Base-by-base conservation (phyloP, 140 eudicot genomes). In the Artemisia princeps region DNA sequence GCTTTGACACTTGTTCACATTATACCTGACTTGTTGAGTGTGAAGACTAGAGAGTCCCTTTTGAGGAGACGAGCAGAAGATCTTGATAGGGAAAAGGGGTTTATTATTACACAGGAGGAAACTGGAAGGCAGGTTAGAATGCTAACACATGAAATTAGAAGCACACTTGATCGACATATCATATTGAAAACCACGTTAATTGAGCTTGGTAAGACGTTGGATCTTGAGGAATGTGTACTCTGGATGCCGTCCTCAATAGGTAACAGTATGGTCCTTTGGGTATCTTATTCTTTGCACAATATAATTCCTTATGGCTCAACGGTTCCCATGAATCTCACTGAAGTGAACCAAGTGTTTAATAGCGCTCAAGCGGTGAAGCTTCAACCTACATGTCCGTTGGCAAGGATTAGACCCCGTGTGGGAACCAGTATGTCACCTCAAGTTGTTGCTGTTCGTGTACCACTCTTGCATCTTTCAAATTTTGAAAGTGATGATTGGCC, bases 141-240 rank as follows among this genome's bases (percentile, higher is more conserved):
- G 95, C 80, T 91, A 48, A 91, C 96, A 16, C 95, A 78, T 83
- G 95, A 91, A 78, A 91, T 91, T 33, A 66, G 96, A 75, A 91
- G 96, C 78, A 91, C 95, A 24, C 86, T 91, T 67, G 88, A 91
- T 64, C 65, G 97, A 20, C 88, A 84, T 64, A 87, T 95, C 2
- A 91, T 91, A 23, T 72, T 91, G 51, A 85, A 81, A 57, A 91
- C 96, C 19, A 83, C 96, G 6, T 81, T 87, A 58, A 82, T 87
- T 28, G 97, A 91, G 88, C 70, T 91, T 13, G 97, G 97, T 6
- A 73, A 87, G 68, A 87, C 88, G 1, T 71, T 90, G 65, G 94
- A 79, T 45, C 79, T 87, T 64, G 92, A 83, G 68, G 97, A 91
- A 65, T 87, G 97, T 78, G 97, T 84, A 0, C 59, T 90, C 49